Evolutionary conservation across 1,284 basidiomycete species (phyloP).

Genomic region (Cerrena zonata): DNA sequence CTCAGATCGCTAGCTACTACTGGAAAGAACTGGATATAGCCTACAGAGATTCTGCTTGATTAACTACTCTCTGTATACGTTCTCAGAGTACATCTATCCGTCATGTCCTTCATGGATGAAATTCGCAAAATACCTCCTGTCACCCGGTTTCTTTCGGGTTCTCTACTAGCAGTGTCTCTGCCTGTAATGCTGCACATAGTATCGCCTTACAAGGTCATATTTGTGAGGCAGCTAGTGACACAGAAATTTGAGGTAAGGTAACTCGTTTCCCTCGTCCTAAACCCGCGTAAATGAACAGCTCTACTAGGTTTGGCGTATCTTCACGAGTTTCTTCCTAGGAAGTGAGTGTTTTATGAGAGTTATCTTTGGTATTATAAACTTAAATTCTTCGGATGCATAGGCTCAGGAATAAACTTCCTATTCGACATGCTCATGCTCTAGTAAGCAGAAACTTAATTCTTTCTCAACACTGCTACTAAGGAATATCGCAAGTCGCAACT

Average conservation of each 20-base stretch:
- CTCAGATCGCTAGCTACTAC: too few species aligned
- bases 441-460: conserved; percentile 37
- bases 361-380: too few species aligned
- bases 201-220: conserved; percentile 51
- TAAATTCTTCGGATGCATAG: too few species aligned
- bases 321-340: conserved; percentile 75
- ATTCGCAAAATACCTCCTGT: conserved; percentile 81
- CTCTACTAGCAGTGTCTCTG: conserved; percentile 57
- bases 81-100: too few species aligned
- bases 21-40: too few species aligned
- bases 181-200: conserved; percentile 58
- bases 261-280: not conserved
- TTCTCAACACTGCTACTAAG: too few species aligned
- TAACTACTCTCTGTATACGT: too few species aligned
- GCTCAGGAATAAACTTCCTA: conserved; percentile 53
- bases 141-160: conserved; percentile 65
- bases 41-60: too few species aligned
- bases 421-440: conserved; percentile 78
- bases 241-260: conserved; percentile 47
- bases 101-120: conserved; percentile 41
- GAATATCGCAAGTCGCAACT: conserved; percentile 56
- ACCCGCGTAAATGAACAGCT: not conserved
- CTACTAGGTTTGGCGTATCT: conserved; percentile 68
- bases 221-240: conserved; percentile 45
- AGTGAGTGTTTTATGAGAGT: too few species aligned